A percentile compares a stretch with the other conserved stretches of the same genome.
Evolutionary conservation across 441 rosid genomes (phyloP).

Genomic region (Populus hybrid): DNA sequence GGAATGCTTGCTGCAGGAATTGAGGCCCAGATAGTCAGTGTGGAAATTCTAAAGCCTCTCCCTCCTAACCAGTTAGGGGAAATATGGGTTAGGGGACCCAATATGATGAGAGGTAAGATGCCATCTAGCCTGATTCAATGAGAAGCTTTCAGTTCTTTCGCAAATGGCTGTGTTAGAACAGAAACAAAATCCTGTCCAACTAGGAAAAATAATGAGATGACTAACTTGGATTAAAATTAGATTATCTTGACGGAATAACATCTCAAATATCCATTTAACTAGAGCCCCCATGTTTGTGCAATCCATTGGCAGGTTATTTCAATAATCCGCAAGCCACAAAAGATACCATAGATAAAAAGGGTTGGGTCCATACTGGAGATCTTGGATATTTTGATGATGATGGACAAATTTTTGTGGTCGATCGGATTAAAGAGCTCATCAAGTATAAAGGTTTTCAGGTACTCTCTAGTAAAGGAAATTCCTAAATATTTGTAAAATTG

Average conservation of each 20-base stretch:
- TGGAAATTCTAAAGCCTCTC: conserved; percentile 48
- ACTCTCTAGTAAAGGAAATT: background rate
- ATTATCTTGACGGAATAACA: background rate
- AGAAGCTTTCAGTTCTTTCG: background rate
- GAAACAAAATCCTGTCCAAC: background rate
- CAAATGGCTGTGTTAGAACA: background rate
- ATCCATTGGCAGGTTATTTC: conserved; percentile 13
- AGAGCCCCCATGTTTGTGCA: background rate
- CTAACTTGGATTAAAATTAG: background rate
- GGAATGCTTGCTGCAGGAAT: conserved; percentile 61
- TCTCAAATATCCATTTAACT: background rate
- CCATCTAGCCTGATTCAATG: background rate
- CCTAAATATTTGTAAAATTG: background rate
- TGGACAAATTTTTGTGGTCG: conserved; percentile 46
- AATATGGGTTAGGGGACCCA: conserved; percentile 79
- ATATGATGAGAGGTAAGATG: conserved; percentile 66
- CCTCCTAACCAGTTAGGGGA: conserved; percentile 72
- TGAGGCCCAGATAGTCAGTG: conserved; percentile 59
- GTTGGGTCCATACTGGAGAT: conserved; percentile 58
- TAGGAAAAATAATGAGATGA: background rate
- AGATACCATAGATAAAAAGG: conserved; percentile 39
- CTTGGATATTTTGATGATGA: conserved; percentile 54
- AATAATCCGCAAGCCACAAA: conserved; percentile 51
- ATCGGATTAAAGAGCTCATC: conserved; percentile 59
- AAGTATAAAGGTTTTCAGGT: conserved; percentile 58